phyloP scores from a whole-genome alignment of 352 stramenopile genomes.

The Pythium coloratum region DNA sequence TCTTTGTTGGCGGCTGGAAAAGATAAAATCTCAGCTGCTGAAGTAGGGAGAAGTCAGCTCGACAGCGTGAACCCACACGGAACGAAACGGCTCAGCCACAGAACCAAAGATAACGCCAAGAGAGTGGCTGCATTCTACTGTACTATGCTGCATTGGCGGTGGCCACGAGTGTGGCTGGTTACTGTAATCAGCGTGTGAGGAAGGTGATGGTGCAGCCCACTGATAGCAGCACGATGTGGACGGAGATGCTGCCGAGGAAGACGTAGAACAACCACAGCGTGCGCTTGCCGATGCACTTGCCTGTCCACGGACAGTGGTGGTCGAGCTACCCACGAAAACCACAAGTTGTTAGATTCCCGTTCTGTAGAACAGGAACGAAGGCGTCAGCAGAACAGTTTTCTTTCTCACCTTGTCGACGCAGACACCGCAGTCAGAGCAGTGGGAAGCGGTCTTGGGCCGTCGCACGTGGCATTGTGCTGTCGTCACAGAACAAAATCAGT shows the following conservation, averaged over 20 bases:
- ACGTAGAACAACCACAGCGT: slow-evolving; percentile 47
- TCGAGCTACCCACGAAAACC: slow-evolving; percentile 52
- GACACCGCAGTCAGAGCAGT: slow-evolving; percentile 80
- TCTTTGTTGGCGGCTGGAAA: too few relatives aligned
- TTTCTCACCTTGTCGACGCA: slow-evolving; percentile 58
- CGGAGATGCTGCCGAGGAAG: slow-evolving; percentile 41
- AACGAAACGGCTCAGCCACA: not conserved
- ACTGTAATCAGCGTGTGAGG: slow-evolving; percentile 15
- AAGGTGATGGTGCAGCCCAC: slow-evolving; percentile 26
- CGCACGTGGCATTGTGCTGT: slow-evolving; percentile 78
- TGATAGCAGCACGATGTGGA: slow-evolving; percentile 37
- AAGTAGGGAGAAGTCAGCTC: not conserved
- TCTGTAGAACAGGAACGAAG: not conserved
- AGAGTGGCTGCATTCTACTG: slow-evolving; percentile 1
- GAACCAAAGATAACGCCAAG: not conserved
- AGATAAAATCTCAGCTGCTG: not conserved
- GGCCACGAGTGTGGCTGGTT: not conserved
- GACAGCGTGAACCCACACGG: not conserved
- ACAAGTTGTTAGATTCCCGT: not conserved
- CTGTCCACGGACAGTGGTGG: slow-evolving; percentile 76
- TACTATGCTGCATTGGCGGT: not conserved
- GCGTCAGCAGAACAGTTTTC: not conserved
- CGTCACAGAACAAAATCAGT: not conserved
- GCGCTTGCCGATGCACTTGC: slow-evolving; percentile 62
- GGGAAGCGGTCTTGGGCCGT: slow-evolving; percentile 63